phyloP scores from a whole-genome alignment of 2,329 filamentous ascomycete genomes.

The Scedosporium aurantiacum region DNA sequence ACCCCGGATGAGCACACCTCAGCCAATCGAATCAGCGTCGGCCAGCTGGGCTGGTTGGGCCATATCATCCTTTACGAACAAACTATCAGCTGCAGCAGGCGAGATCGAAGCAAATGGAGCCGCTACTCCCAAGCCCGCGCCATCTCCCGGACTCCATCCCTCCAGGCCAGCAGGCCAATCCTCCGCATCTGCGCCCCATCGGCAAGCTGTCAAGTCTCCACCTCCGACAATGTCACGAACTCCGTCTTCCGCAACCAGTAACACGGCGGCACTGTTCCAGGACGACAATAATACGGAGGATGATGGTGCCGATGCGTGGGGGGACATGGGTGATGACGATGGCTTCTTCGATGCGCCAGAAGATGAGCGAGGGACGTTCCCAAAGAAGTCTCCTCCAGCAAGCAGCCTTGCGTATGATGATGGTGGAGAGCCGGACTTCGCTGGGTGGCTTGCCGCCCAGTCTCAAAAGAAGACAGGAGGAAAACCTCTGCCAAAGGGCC shows the following conservation, averaged over 20 bases:
- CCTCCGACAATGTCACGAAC: slow-evolving; percentile 33
- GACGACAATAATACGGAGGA: slow-evolving; percentile 46
- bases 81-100: slow-evolving; percentile 70
- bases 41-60: slow-evolving; percentile 86
- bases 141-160: slow-evolving; percentile 27
- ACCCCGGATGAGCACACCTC: slow-evolving; percentile 71
- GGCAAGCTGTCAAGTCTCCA: slow-evolving; percentile 47
- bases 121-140: slow-evolving; percentile 29
- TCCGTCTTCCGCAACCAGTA: slow-evolving; percentile 33
- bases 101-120: slow-evolving; percentile 56
- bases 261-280: slow-evolving; percentile 39
- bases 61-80: slow-evolving; percentile 97
- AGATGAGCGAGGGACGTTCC: slow-evolving; percentile 28
- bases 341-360: slow-evolving; percentile 21
- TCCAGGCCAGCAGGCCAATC: slow-evolving; percentile 27
- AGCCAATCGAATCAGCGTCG: slow-evolving; percentile 48
- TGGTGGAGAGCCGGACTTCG: slow-evolving; percentile 89
- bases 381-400: slow-evolving; percentile 15
- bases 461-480: slow-evolving; percentile 55
- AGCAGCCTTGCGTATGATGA: slow-evolving; percentile 29
- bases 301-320: slow-evolving; percentile 68
- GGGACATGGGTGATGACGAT: slow-evolving; percentile 44
- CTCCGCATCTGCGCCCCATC: slow-evolving; percentile 48
- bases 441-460: slow-evolving; percentile 86
- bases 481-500: slow-evolving; percentile 72